A percentile compares a stretch with the other conserved stretches of the same genome.
Conservation (phyloP, 2,329 filamentous ascomycete species). For the Paecilomyces niveus region DNA sequence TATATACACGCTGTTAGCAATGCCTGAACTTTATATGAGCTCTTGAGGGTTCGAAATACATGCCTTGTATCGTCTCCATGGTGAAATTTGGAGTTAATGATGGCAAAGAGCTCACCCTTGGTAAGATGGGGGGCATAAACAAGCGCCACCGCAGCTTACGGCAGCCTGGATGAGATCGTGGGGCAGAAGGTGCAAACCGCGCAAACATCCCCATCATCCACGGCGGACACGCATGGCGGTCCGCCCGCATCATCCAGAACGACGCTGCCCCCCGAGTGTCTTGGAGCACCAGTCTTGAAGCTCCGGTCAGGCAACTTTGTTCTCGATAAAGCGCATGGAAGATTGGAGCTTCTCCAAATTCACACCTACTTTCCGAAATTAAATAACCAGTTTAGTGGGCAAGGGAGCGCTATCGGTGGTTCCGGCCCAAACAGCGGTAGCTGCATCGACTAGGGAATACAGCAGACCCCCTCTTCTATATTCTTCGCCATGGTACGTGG, state of each 20-base stretch:
- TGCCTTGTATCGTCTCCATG: slow-evolving; percentile 54
- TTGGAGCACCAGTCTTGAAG: not conserved
- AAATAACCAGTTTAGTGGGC: not conserved
- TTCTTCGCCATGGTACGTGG: not conserved
- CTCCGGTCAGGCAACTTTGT: not conserved
- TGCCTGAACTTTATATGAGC: not conserved
- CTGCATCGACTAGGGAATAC: not conserved
- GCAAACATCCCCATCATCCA: slow-evolving; percentile 16
- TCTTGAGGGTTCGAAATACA: slow-evolving; percentile 12
- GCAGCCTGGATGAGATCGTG: slow-evolving; percentile 2
- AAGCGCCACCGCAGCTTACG: slow-evolving; percentile 4
- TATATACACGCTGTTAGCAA: slow-evolving; percentile 32
- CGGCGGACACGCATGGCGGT: slow-evolving; percentile 1
- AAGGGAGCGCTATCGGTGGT: not conserved
- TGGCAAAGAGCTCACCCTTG: not conserved
- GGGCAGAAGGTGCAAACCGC: slow-evolving; percentile 22
- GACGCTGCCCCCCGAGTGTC: not conserved
- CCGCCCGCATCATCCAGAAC: not conserved
- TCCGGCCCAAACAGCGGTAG: not conserved
- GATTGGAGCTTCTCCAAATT: not conserved
- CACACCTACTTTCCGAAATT: not conserved
- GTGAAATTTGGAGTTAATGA: slow-evolving; percentile 11
- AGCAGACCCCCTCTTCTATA: not conserved
- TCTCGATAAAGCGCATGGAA: not conserved
- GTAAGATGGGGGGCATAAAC: slow-evolving; percentile 4